Conservation (phyloP, 768 basidiomycete genomes). For the Phaffia tasmanica region DNA sequence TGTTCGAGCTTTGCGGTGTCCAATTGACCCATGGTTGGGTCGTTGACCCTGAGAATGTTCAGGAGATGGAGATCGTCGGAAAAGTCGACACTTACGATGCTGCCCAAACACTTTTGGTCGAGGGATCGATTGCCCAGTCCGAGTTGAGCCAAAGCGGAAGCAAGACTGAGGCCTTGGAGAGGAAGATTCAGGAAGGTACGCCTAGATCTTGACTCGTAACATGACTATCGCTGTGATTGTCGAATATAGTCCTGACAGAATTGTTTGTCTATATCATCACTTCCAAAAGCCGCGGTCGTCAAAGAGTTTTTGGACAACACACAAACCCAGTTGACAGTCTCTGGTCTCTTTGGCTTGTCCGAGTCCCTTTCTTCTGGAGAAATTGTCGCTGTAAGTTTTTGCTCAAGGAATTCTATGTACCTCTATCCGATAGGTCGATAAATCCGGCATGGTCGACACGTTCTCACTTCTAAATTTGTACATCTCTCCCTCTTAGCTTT, state of each 20-base stretch:
- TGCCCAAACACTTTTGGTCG: constrained; percentile 13
- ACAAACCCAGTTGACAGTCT: constrained; percentile 16
- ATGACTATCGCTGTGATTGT: background rate
- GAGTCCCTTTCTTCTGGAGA: constrained; percentile 16
- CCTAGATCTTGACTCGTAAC: background rate
- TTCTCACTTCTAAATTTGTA: background rate
- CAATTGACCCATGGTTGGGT: constrained; percentile 79
- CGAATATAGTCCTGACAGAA: background rate
- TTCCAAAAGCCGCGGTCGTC: constrained; percentile 2
- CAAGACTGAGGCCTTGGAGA: constrained; percentile 61
- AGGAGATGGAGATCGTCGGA: constrained; percentile 30
- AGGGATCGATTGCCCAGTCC: constrained; percentile 36
- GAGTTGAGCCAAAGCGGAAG: constrained; percentile 19
- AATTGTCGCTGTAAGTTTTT: constrained; percentile 25
- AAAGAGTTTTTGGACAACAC: constrained; percentile 17
- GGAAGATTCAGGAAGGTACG: constrained; percentile 54
- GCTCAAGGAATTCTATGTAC: constrained; percentile 46
- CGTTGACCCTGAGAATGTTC: constrained; percentile 29
- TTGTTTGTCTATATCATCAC: too few species aligned
- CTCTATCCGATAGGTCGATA: background rate
- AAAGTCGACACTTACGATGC: constrained; percentile 17
- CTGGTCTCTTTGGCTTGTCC: constrained; percentile 11
- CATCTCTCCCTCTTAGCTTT: constrained; percentile 43
- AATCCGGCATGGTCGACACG: too few species aligned
- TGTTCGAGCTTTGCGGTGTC: constrained; percentile 74